Percentiles rank a stretch among this genome's conserved stretches.
Evolutionary conservation across 805 yeast species (phyloP).

Genomic region (Nakazawaea pomicola): DNA sequence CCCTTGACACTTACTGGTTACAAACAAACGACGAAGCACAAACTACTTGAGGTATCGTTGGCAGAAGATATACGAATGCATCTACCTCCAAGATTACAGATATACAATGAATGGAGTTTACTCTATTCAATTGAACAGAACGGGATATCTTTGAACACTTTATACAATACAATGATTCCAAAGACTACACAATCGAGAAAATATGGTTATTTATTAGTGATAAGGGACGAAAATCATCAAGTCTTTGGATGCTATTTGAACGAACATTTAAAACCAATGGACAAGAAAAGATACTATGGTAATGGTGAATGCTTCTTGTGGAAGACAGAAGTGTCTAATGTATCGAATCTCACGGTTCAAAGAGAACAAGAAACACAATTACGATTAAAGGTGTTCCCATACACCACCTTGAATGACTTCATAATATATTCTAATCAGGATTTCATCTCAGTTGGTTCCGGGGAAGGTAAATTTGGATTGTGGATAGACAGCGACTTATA

Average conservation of each 20-base stretch:
- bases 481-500: slow-evolving; percentile 76
- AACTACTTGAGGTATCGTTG: slow-evolving; percentile 49
- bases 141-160: slow-evolving; percentile 80
- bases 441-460: slow-evolving; percentile 84
- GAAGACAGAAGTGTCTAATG: slow-evolving; percentile 53
- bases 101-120: slow-evolving; percentile 72
- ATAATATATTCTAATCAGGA: slow-evolving; percentile 74
- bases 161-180: slow-evolving; percentile 56
- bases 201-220: slow-evolving; percentile 67
- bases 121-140: slow-evolving; percentile 86
- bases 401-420: slow-evolving; percentile 85
- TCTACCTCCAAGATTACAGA: slow-evolving; percentile 74
- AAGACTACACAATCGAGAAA: slow-evolving; percentile 25
- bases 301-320: slow-evolving; percentile 95
- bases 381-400: slow-evolving; percentile 76
- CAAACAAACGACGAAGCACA: slow-evolving; percentile 47
- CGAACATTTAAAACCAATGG: slow-evolving; percentile 67
- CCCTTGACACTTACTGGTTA: slow-evolving; percentile 61
- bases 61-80: slow-evolving; percentile 71
- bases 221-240: slow-evolving; percentile 59
- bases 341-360: slow-evolving; percentile 20
- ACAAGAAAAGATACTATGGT: slow-evolving; percentile 74
- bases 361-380: slow-evolving; percentile 21
- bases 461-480: slow-evolving; percentile 87
- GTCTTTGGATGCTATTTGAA: slow-evolving; percentile 78